Evolutionary conservation across 257 asterid genomes (phyloP).

Genomic region (Parsonsia alboflavescens): DNA sequence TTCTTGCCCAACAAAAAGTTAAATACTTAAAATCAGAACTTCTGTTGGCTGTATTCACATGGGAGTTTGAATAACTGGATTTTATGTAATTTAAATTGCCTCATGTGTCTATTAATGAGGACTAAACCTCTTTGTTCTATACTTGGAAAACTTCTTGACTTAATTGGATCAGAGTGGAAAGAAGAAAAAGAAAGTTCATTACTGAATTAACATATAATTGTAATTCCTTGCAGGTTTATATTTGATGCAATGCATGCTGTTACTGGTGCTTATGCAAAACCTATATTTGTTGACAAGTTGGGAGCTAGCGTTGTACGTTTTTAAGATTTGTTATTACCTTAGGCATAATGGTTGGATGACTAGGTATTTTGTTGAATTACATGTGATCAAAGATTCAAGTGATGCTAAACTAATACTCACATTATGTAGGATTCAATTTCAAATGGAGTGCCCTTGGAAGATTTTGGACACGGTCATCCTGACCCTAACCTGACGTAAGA

Average conservation of each 20-base stretch:
- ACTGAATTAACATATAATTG: slow-evolving; percentile 4
- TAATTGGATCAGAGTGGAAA: slow-evolving; percentile 1
- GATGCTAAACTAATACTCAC: slow-evolving; percentile 10
- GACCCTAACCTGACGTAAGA: slow-evolving; percentile 98
- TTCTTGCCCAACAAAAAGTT: neutral
- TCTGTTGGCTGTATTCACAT: neutral
- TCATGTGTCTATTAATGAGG: neutral
- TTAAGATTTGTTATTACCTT: slow-evolving; percentile 1
- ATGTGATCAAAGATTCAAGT: slow-evolving; percentile 10
- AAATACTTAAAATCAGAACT: neutral
- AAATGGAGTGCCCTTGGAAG: slow-evolving; percentile 92
- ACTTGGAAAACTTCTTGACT: neutral
- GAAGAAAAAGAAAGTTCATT: neutral
- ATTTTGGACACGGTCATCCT: slow-evolving; percentile 99
- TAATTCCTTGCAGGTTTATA: slow-evolving; percentile 54
- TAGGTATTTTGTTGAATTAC: slow-evolving; percentile 6
- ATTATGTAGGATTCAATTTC: slow-evolving; percentile 56
- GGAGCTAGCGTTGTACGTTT: slow-evolving; percentile 75
- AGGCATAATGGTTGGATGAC: neutral
- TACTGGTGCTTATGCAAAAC: slow-evolving; percentile 96
- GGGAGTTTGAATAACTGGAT: neutral
- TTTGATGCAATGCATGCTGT: slow-evolving; percentile 99
- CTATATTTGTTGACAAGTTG: slow-evolving; percentile 88
- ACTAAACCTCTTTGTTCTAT: neutral
- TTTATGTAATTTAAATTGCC: neutral